Evolutionary conservation across 192 early-diverging fungal genomes (phyloP).

Genomic region (Helicostylum pulchrum): DNA sequence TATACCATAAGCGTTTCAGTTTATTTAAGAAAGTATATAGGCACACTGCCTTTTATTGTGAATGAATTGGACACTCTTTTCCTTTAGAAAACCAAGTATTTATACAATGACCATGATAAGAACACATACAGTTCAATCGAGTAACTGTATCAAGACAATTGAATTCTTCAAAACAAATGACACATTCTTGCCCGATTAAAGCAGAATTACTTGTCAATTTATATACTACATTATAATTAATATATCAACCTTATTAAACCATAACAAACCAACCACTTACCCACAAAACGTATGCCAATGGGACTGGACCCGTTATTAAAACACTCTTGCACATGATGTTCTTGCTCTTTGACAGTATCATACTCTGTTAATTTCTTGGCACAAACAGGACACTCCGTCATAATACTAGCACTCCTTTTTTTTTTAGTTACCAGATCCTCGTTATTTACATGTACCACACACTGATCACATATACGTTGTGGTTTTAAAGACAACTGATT

Average conservation of each 20-base stretch:
- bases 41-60: slow-evolving; percentile 32
- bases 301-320: slow-evolving; percentile 39
- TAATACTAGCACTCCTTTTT: slow-evolving; percentile 48
- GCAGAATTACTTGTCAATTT: slow-evolving; percentile 56
- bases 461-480: slow-evolving; percentile 25
- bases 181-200: slow-evolving; percentile 76
- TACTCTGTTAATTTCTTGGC: slow-evolving; percentile 44
- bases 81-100: slow-evolving; percentile 74
- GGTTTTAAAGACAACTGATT: slow-evolving; percentile 14
- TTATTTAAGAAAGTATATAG: background rate
- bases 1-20: too few species aligned
- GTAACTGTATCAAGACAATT: slow-evolving; percentile 70
- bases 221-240: slow-evolving; percentile 40
- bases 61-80: slow-evolving; percentile 79
- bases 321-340: slow-evolving; percentile 63
- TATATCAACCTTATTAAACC: too few species aligned
- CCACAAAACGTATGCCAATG: slow-evolving; percentile 57
- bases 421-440: background rate
- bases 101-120: slow-evolving; percentile 84
- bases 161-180: slow-evolving; percentile 94
- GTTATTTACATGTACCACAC: slow-evolving; percentile 4
- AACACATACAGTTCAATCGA: slow-evolving; percentile 82
- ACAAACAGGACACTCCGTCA: slow-evolving; percentile 79
- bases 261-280: slow-evolving; percentile 38
- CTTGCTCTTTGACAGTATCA: slow-evolving; percentile 46